These are phyloP conservation scores for Suzukiozyma palmioleophila DNA, from an alignment of 1,139 yeast genomes.

Conservation along the genomic window DNA sequence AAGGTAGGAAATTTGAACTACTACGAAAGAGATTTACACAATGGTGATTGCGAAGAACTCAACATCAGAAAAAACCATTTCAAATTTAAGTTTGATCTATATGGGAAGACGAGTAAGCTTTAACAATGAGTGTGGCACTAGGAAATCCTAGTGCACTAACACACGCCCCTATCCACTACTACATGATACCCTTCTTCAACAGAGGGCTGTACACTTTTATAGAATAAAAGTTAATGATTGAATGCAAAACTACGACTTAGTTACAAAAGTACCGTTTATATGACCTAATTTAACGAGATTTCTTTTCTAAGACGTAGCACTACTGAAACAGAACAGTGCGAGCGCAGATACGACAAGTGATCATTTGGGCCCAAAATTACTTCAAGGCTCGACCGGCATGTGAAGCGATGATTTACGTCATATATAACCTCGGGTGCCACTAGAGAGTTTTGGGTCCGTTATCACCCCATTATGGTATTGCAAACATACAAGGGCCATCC, in stretches of 20 bases:
- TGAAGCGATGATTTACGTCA: no score
- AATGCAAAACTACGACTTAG: no score
- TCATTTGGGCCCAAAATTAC: no score
- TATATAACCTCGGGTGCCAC: no score
- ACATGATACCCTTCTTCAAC: background rate
- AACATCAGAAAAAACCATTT: conserved; percentile 9
- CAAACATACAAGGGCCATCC: conserved; percentile 17
- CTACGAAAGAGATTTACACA: conserved; percentile 35
- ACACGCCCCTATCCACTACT: background rate
- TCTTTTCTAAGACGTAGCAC: no score
- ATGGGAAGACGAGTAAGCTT: conserved; percentile 1
- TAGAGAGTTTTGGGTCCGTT: no score
- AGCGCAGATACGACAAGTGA: no score
- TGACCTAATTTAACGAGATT: no score
- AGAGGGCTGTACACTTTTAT: background rate
- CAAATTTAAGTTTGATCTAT: conserved; percentile 8
- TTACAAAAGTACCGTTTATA: no score
- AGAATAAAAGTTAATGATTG: no score
- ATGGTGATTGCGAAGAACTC: conserved; percentile 17
- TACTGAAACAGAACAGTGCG: no score
- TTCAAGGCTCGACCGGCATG: no score
- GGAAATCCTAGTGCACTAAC: background rate
- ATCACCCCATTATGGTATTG: conserved; percentile 10
- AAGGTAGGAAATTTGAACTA: conserved; percentile 40
- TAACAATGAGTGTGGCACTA: conserved; percentile 4